phyloP scores from a whole-genome alignment of 306 rosid species.

The Leucaena leucocephala region DNA sequence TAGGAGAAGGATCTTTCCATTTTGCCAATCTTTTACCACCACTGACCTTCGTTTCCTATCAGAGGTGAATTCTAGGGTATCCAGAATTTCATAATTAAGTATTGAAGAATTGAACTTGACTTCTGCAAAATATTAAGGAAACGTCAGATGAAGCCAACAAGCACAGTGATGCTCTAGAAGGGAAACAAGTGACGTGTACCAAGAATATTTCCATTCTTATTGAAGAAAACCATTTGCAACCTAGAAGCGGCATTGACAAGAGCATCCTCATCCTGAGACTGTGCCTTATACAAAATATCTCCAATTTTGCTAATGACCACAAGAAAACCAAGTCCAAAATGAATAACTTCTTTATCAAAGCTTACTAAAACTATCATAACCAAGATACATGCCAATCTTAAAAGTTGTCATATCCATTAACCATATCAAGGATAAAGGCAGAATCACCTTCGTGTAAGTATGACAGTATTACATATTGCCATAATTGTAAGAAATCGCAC shows the following conservation, averaged over 20 bases:
- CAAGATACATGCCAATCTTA: constrained; percentile 8
- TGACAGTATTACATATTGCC: constrained; percentile 95
- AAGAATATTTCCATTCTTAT: constrained; percentile 66
- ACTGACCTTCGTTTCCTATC: constrained; percentile 98
- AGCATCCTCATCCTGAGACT: constrained; percentile 99
- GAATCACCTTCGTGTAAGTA: constrained; percentile 77
- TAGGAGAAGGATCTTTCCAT: constrained; percentile 81
- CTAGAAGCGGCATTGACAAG: constrained; percentile 90
- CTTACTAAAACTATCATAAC: constrained; percentile 25
- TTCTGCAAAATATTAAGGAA: constrained; percentile 62
- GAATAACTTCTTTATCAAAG: constrained; percentile 3
- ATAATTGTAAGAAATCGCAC: constrained; percentile 78
- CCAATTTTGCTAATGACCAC: constrained; percentile 78
- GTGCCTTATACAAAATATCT: constrained; percentile 87
- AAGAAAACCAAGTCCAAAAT: constrained; percentile 34
- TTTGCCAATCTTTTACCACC: constrained; percentile 83
- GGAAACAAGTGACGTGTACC: constrained; percentile 54
- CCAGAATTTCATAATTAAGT: constrained; percentile 82
- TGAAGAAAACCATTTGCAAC: constrained; percentile 85
- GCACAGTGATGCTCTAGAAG: constrained; percentile 29
- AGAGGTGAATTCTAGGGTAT: constrained; percentile 91
- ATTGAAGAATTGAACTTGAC: constrained; percentile 73
- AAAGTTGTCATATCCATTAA: constrained; percentile 10
- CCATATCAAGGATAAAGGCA: constrained; percentile 36
- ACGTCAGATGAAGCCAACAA: constrained; percentile 33